phyloP scores from a whole-genome alignment of 345 rosid genomes.

The Bruguiera gymnorhiza region DNA sequence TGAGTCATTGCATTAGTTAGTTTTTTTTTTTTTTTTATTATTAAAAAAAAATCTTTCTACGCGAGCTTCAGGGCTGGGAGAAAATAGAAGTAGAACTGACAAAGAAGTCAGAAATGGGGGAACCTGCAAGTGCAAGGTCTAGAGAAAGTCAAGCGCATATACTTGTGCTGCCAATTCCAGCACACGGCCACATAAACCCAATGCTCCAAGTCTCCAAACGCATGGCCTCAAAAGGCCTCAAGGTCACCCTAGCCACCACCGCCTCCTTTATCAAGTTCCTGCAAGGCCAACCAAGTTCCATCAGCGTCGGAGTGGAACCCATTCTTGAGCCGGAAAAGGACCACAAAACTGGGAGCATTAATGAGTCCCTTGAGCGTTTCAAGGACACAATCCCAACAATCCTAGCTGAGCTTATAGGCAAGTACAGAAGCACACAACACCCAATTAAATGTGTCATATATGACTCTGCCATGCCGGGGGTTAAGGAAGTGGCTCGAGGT shows the following conservation, averaged over 20 bases:
- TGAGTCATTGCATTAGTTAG: too few species aligned
- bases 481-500: constrained; percentile 28
- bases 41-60: too few species aligned
- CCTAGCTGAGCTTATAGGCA: constrained; percentile 27
- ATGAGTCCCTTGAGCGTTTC: constrained; percentile 9
- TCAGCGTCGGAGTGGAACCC: constrained; percentile 24
- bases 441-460: constrained; percentile 31
- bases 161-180: constrained; percentile 38
- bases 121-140: constrained; percentile 9
- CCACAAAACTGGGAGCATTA: neutral
- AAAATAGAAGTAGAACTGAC: neutral
- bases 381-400: constrained; percentile 22
- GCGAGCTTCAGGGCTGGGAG: neutral
- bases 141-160: constrained; percentile 14
- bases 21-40: too few species aligned
- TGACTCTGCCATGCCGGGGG: constrained; percentile 47
- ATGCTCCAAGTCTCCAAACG: constrained; percentile 56
- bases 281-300: constrained; percentile 22
- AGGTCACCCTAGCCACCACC: constrained; percentile 36
- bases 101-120: neutral
- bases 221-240: constrained; percentile 47
- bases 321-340: constrained; percentile 32
- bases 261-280: constrained; percentile 5
- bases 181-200: constrained; percentile 62
- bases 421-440: neutral